Evolutionary conservation across 1,284 basidiomycete species (phyloP).

Genomic region (Ceratobasidium sp.): DNA sequence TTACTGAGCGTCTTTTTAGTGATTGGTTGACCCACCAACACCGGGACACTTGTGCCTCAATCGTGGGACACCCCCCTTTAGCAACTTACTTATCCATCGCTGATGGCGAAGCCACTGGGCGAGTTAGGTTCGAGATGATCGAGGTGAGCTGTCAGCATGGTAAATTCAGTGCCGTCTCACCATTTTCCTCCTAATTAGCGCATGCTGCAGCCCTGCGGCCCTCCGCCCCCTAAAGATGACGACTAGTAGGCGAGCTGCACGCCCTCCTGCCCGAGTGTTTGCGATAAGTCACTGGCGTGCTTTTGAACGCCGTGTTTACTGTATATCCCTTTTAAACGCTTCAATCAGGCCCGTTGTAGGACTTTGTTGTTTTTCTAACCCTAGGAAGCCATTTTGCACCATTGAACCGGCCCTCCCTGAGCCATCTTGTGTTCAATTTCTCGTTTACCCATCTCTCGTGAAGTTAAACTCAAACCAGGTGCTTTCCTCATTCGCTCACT

Average conservation of each 20-base stretch:
- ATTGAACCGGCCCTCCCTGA: background rate
- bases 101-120: conserved; percentile 89
- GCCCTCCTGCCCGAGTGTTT: background rate
- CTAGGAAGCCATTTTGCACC: background rate
- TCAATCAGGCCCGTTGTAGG: background rate
- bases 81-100: conserved; percentile 90
- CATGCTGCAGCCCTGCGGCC: conserved; percentile 98
- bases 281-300: background rate
- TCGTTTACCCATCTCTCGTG: conserved; percentile 2
- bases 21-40: conserved; percentile 99
- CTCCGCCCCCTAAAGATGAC: conserved; percentile 93
- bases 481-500: conserved; percentile 21
- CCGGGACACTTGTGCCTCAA: conserved; percentile 91
- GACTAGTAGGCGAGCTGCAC: conserved; percentile 58
- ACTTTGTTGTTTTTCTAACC: background rate
- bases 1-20: conserved; percentile 60
- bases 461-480: conserved; percentile 10
- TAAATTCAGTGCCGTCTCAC: conserved; percentile 20
- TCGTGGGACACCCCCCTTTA: conserved; percentile 90
- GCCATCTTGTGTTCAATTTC: background rate
- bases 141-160: conserved; percentile 71
- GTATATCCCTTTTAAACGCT: background rate
- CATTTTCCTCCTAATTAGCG: conserved; percentile 63
- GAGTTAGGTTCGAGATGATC: conserved; percentile 94
- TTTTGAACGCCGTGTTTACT: background rate